Conservation (phyloP, 768 basidiomycete genomes). For the Leccinum truebloodii region DNA sequence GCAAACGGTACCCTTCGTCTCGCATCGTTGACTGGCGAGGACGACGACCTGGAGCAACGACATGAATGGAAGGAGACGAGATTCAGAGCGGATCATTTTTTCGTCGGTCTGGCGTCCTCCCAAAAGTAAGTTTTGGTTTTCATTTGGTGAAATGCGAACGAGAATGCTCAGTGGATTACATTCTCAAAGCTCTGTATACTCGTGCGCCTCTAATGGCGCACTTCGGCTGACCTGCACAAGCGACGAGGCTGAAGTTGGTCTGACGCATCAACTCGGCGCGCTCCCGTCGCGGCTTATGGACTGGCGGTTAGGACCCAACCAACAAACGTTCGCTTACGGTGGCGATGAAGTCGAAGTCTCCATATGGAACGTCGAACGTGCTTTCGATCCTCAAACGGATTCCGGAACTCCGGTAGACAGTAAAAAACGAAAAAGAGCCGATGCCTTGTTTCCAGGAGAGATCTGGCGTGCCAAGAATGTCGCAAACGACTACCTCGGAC, state of each 20-base stretch:
- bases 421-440: conserved; percentile 59
- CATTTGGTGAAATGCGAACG: background rate
- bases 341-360: conserved; percentile 87
- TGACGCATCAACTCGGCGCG: conserved; percentile 35
- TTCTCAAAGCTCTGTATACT: conserved; percentile 44
- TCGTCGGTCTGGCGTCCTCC: conserved; percentile 58
- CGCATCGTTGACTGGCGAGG: conserved; percentile 44
- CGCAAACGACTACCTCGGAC: conserved; percentile 70
- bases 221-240: conserved; percentile 49
- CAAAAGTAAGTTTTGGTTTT: conserved; percentile 44
- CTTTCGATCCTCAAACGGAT: conserved; percentile 39
- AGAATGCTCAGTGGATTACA: conserved; percentile 1
- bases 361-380: conserved; percentile 70
- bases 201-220: conserved; percentile 78
- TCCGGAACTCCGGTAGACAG: conserved; percentile 14
- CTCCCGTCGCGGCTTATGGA: conserved; percentile 71
- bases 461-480: conserved; percentile 87
- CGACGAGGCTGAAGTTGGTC: conserved; percentile 21
- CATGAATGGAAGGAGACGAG: conserved; percentile 68
- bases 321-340: conserved; percentile 70
- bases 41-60: conserved; percentile 41
- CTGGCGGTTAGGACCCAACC: conserved; percentile 59
- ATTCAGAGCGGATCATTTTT: conserved; percentile 50
- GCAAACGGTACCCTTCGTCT: conserved; percentile 57
- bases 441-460: conserved; percentile 67